These are phyloP conservation scores for Dactylella cylindrospora DNA, from an alignment of 2,329 filamentous ascomycete species.

Conservation along the genomic window DNA sequence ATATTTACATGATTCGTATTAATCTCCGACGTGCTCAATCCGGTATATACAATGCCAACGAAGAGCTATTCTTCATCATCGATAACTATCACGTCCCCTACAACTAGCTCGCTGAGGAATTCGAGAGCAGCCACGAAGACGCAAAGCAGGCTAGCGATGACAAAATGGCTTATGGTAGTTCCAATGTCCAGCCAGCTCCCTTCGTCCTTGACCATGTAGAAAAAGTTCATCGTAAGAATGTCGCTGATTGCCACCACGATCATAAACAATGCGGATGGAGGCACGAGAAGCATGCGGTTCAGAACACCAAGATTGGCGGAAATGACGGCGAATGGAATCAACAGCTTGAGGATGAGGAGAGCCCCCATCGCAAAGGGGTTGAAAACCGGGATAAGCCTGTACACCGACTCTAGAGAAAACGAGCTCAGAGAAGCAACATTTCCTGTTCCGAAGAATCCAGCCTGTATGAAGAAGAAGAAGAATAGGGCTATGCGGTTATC, in stretches of 20 bases:
- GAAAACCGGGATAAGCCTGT: constrained; percentile 84
- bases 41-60: constrained; percentile 1
- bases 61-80: constrained; percentile 40
- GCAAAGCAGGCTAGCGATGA: constrained; percentile 83
- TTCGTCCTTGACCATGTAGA: constrained; percentile 95
- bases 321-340: constrained; percentile 90
- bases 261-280: constrained; percentile 87
- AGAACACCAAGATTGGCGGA: constrained; percentile 92
- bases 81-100: constrained; percentile 73
- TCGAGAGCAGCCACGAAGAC: constrained; percentile 89
- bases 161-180: constrained; percentile 92
- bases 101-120: constrained; percentile 78
- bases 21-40: not conserved
- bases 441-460: constrained; percentile 93
- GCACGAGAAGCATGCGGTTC: constrained; percentile 78
- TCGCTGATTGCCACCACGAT: constrained; percentile 88
- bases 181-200: constrained; percentile 97
- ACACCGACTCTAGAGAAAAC: constrained; percentile 89
- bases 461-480: constrained; percentile 92
- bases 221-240: constrained; percentile 90
- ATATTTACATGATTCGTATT: constrained; percentile 4
- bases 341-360: constrained; percentile 80
- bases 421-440: constrained; percentile 93
- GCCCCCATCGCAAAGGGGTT: constrained; percentile 90
- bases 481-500: constrained; percentile 88